Conservation (phyloP, 1,139 yeast species). For the Yamadazyma sp. region DNA sequence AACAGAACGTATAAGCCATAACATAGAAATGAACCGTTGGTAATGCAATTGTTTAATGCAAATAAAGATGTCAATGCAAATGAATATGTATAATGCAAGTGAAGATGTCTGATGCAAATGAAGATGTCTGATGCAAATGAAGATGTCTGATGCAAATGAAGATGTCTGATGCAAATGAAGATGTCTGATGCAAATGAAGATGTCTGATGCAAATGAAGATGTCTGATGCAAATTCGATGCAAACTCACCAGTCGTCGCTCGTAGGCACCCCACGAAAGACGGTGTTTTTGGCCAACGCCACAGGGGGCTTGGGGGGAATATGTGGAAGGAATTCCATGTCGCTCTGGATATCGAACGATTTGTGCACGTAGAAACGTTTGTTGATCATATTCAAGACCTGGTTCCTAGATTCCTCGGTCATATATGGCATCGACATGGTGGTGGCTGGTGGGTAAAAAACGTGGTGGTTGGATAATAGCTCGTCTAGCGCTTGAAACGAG, state of each 20-base stretch:
- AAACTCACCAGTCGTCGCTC: constrained; percentile 2
- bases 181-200: too few relatives aligned
- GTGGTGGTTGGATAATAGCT: too few relatives aligned
- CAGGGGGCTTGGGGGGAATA: constrained; percentile 18
- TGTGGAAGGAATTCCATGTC: constrained; percentile 71
- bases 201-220: not conserved
- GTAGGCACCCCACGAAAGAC: not conserved
- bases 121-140: not conserved
- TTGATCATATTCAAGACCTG: constrained; percentile 31
- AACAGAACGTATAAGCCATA: not conserved
- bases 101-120: too few relatives aligned
- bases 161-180: too few relatives aligned
- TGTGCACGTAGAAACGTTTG: constrained; percentile 57
- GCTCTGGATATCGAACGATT: constrained; percentile 70
- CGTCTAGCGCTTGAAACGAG: not conserved
- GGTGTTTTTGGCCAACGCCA: not conserved
- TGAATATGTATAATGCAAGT: too few relatives aligned
- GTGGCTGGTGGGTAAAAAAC: too few relatives aligned
- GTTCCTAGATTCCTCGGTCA: constrained; percentile 9
- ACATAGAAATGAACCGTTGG: not conserved
- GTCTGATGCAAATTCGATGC: not conserved
- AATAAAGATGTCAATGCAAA: too few relatives aligned
- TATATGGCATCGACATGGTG: constrained; percentile 4
- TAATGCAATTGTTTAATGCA: too few relatives aligned
- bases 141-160: too few relatives aligned